Conservation (phyloP, 345 rosid species). For the Brassica juncea region DNA sequence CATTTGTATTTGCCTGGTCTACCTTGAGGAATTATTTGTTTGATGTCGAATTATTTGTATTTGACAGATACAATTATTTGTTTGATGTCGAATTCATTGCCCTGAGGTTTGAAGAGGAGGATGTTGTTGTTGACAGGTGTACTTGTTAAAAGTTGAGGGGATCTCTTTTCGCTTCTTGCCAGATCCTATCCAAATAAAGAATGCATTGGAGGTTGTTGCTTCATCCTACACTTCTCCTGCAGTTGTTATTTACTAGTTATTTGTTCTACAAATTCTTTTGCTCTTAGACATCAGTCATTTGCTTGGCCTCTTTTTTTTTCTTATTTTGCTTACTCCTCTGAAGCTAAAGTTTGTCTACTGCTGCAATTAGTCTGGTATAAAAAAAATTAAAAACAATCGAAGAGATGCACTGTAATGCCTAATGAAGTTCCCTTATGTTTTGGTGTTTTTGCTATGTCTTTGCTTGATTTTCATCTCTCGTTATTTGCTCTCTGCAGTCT, state of each 20-base stretch:
- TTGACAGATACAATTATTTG: constrained; percentile 3
- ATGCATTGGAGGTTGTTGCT: constrained; percentile 73
- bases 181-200: constrained; percentile 89
- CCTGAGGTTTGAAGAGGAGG: background rate
- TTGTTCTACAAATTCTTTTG: background rate
- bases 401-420: background rate
- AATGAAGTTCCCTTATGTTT: background rate
- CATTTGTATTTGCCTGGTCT: background rate
- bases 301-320: background rate
- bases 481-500: constrained; percentile 57
- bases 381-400: background rate
- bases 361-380: background rate
- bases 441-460: constrained; percentile 14
- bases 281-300: background rate
- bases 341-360: background rate
- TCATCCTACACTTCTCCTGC: constrained; percentile 5
- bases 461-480: background rate
- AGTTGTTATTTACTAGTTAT: background rate
- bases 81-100: background rate
- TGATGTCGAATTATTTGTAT: too few species aligned
- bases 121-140: constrained; percentile 52
- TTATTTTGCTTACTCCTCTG: background rate
- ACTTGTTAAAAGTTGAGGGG: constrained; percentile 88
- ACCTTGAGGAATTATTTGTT: too few species aligned
- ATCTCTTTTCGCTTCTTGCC: constrained; percentile 93